Evolutionary conservation across 148 eudicot species (phyloP), one percentile per base, ranked within the genome.

Genomic region (Suaeda aralocaspica): DNA sequence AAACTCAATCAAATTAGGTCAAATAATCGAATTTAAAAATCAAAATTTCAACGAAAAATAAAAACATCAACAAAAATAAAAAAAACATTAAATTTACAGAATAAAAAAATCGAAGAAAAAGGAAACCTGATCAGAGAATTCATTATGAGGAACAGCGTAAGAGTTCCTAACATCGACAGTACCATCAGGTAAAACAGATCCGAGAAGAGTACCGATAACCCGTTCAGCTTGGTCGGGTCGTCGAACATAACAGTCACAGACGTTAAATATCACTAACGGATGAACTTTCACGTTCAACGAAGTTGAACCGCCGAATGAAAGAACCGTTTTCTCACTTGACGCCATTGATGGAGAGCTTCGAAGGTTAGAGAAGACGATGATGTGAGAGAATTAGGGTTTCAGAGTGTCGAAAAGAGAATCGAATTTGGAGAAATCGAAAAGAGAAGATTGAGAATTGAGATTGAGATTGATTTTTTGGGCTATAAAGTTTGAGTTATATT

Each of bases 211-310:
- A 2, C 99, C 99, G 70, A 94, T 87, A 41, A 91, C 93, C 57
- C 99, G 84, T 9, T 94, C 97, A 24, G 99, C 91, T 76, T 89
- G 92, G 73, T 91, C 99, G 0, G 97, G 96, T 31, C 99, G 82
- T 34, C 99, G 80, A 9, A 94, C 96, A 48, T 71, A 94, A 78
- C 88, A 91, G 59, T 94, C 97, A 66, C 96, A 87, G 64, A 94
- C 81, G 79, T 89, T 94, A 83, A 87, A 94, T 22, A 94, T 84
- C 22, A 94, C 99, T 36, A 94, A 73, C 1, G 99, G 99, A 53
- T 94, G 97, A 49, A 91, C 91, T 69, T 81, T 91, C 31, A 87
- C 97, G 60, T 71, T 82, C 34, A 88, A 39, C 25, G 91, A 45
- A 18, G 84, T 79, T 0, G 87, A 74, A 26, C 67, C 79, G 8